Conservation (phyloP, 495 filamentous ascomycete species). For the Diplogelasinospora grovesii region DNA sequence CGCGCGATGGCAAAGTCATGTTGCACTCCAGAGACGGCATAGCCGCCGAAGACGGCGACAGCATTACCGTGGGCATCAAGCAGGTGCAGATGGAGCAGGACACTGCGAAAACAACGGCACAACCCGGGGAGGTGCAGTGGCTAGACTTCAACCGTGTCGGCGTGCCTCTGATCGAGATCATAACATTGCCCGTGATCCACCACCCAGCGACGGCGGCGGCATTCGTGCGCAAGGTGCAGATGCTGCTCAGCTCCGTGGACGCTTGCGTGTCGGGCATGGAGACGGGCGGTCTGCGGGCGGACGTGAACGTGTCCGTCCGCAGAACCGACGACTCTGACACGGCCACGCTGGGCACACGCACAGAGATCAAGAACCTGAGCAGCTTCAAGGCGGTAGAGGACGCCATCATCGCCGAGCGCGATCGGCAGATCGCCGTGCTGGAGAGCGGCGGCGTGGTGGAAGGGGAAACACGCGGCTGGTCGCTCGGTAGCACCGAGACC, state of each 20-base stretch:
- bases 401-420: conserved; percentile 83
- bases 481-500: conserved; percentile 68
- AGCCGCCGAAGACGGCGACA: conserved; percentile 57
- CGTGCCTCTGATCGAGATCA: conserved; percentile 88
- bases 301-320: conserved; percentile 91
- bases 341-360: conserved; percentile 67
- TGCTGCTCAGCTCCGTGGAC: conserved; percentile 69
- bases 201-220: conserved; percentile 78
- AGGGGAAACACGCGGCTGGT: conserved; percentile 93
- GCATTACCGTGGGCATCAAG: conserved; percentile 69
- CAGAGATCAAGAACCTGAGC: conserved; percentile 96
- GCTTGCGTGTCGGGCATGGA: conserved; percentile 90
- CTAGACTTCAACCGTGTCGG: conserved; percentile 94
- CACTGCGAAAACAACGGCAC: conserved; percentile 85
- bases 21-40: conserved; percentile 76
- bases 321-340: conserved; percentile 35
- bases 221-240: conserved; percentile 82
- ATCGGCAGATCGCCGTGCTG: conserved; percentile 76
- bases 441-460: conserved; percentile 70
- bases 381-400: conserved; percentile 93
- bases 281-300: conserved; percentile 78
- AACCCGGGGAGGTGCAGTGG: conserved; percentile 63
- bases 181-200: conserved; percentile 82
- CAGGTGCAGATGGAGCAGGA: conserved; percentile 97
- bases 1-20: conserved; percentile 62